phyloP scores from a whole-genome alignment of 495 filamentous ascomycete genomes.

The Astrothelium subdiscretum region DNA sequence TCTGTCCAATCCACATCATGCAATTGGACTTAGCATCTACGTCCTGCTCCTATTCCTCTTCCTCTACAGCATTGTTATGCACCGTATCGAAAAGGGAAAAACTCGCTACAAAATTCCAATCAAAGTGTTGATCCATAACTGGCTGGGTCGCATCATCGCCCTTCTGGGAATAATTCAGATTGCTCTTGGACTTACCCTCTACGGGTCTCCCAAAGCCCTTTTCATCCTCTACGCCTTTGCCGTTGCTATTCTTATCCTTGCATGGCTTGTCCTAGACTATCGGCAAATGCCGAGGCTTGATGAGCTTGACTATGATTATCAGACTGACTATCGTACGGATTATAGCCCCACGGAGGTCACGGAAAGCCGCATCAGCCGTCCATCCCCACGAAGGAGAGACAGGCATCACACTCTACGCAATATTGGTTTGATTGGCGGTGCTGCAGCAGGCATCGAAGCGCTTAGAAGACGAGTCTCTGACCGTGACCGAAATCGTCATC shows the following conservation, averaged over 20 bases:
- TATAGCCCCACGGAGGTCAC: neutral
- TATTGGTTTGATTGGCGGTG: slow-evolving; percentile 11
- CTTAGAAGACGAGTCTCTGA: slow-evolving; percentile 30
- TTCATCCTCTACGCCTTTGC: slow-evolving; percentile 79
- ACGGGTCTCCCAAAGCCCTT: slow-evolving; percentile 71
- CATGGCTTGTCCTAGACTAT: slow-evolving; percentile 66
- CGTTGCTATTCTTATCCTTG: slow-evolving; percentile 50
- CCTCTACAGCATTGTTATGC: slow-evolving; percentile 62
- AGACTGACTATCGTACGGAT: slow-evolving; percentile 26
- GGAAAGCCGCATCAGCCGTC: neutral
- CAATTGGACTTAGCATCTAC: slow-evolving; percentile 85
- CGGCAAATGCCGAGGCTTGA: slow-evolving; percentile 36
- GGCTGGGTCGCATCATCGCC: slow-evolving; percentile 66
- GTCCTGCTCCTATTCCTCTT: slow-evolving; percentile 71
- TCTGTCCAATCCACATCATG: slow-evolving; percentile 81
- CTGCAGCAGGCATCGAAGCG: slow-evolving; percentile 50
- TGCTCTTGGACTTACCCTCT: slow-evolving; percentile 79
- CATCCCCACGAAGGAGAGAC: neutral
- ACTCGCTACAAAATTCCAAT: slow-evolving; percentile 47
- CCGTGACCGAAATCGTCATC: neutral
- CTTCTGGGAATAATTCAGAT: slow-evolving; percentile 79
- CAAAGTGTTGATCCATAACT: slow-evolving; percentile 72
- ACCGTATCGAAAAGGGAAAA: slow-evolving; percentile 50
- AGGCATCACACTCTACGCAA: neutral
- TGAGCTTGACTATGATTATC: slow-evolving; percentile 38